Conservation (phyloP, 495 filamentous ascomycete species). For the Rhypophila decipiens region DNA sequence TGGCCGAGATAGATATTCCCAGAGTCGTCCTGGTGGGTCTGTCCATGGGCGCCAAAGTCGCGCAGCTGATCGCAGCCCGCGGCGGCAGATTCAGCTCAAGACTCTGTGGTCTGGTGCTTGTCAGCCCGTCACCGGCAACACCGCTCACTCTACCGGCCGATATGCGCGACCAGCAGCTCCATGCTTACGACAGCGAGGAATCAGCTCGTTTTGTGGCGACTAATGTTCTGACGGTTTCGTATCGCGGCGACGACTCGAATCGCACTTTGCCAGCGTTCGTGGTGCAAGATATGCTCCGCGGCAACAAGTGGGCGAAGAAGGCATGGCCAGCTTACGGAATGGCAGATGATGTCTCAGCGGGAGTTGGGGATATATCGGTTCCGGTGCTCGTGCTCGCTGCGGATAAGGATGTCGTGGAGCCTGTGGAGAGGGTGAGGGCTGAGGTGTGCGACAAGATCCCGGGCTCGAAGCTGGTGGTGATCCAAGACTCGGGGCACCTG, state of each 20-base stretch:
- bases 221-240: constrained; percentile 30
- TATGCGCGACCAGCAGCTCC: constrained; percentile 31
- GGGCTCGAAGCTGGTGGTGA: constrained; percentile 8
- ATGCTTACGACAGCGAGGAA: constrained; percentile 26
- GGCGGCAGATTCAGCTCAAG: not conserved
- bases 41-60: constrained; percentile 42
- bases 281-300: constrained; percentile 25
- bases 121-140: constrained; percentile 31
- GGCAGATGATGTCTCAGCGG: constrained; percentile 29
- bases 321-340: constrained; percentile 38
- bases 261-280: constrained; percentile 17
- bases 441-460: constrained; percentile 15
- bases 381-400: constrained; percentile 32
- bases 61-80: constrained; percentile 22
- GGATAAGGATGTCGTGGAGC: constrained; percentile 27
- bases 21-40: constrained; percentile 31
- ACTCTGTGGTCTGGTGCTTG: constrained; percentile 29
- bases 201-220: constrained; percentile 26
- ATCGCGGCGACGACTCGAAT: constrained; percentile 3
- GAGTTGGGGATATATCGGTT: constrained; percentile 18
- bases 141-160: constrained; percentile 27
- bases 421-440: constrained; percentile 13
- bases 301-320: constrained; percentile 25
- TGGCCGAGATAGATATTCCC: constrained; percentile 15
- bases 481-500: constrained; percentile 15